Evolutionary conservation across 257 asterid genomes (phyloP), one percentile per base, ranked within the genome.

Genomic region (Lantana camara): DNA sequence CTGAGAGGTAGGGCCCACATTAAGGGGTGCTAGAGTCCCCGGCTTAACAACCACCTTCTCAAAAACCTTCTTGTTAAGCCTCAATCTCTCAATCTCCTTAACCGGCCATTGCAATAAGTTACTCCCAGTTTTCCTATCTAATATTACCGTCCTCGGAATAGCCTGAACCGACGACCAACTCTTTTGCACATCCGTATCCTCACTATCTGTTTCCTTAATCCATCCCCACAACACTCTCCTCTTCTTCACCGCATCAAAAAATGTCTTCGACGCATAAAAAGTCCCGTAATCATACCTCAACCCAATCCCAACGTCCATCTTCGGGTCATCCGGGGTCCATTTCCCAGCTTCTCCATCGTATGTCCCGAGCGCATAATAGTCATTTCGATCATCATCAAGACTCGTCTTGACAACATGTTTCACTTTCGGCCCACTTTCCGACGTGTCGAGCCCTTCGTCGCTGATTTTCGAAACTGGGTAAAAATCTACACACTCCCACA

Each of bases 401-500:
- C 89, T 83, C 1, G 64, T 74, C 64, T 83, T 83, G 12, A 83
- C 40, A 30, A 77, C 79, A 56, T 77, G 75, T 51, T 83, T 83
- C 14, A 66, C 23, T 2, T 71, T 72, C 0, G 16, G 29, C 27
- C 77, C 80, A 0, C 30, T 27, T 0, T 9, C 62, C 0, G 83
- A 72, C 9, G 86, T 74, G 23, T 82, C 85, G 10, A 79, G 3
- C 34, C 85, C 89, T 10, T 24, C 58, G 16, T 15, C 16, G 24
- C 11, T 56, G 47, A 11, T 47, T 0, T 71, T 38, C 4, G 73
- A 72, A 38, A 79, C 75, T 0, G 89, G 83, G 35, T 32, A 82
- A 12, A 82, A 79, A 35, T 82, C 89, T 9, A 77, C 72, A 35
- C 89, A 82, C 64, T 83, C 89, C 89, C 82, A 83, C 86, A 83